Evolutionary conservation across 768 basidiomycete species (phyloP).

Genomic region (Nidularia pulvinata): DNA sequence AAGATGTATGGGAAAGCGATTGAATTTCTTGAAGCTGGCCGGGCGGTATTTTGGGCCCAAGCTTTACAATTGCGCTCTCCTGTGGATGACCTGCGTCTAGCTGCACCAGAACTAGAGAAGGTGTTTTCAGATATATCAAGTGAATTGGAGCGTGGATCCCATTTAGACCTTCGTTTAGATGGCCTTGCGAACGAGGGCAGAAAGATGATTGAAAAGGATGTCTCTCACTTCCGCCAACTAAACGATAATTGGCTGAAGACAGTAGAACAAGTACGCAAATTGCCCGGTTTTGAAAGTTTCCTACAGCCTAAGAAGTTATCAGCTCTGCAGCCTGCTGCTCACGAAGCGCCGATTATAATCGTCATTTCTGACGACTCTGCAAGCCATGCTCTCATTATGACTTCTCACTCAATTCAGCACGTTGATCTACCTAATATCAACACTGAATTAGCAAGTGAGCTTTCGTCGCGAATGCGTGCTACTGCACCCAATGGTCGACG

Average conservation of each 20-base stretch:
- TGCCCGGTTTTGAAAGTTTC: neutral
- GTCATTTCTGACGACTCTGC: neutral
- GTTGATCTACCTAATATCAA: neutral
- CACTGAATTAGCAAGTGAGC: neutral
- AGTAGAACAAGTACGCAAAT: neutral
- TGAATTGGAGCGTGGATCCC: neutral
- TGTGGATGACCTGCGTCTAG: neutral
- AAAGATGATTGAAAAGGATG: neutral
- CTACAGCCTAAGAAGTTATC: neutral
- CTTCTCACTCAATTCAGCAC: neutral
- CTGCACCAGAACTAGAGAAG: neutral
- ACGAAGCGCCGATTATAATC: neutral
- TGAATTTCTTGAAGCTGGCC: neutral
- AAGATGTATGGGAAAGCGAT: neutral
- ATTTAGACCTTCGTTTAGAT: neutral
- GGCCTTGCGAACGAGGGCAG: neutral
- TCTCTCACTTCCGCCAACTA: neutral
- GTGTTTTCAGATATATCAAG: neutral
- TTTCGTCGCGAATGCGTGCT: neutral
- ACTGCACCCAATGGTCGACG: neutral
- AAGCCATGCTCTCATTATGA: neutral
- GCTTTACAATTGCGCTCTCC: neutral
- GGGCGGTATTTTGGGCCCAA: neutral
- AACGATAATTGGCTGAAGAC: neutral
- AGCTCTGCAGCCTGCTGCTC: neutral